A percentile compares a stretch with the other conserved stretches of the same genome.
These are phyloP conservation scores for Sanghuangporus weigelae DNA, from an alignment of 1,284 basidiomycete species.

Conservation along the genomic window DNA sequence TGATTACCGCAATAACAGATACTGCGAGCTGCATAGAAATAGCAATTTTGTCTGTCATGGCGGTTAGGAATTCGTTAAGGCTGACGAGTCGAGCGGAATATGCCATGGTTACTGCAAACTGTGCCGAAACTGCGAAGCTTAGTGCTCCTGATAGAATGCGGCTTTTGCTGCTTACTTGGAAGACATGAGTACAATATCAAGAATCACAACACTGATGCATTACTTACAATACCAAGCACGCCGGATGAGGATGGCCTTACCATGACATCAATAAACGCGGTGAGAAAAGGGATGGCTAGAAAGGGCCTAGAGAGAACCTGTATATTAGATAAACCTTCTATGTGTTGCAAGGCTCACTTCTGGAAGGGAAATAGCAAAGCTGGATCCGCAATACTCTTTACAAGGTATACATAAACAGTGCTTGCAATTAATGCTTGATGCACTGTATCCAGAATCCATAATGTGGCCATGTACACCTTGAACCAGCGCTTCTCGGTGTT, in stretches of 20 bases:
- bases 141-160: not conserved
- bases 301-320: not conserved
- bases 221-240: not conserved
- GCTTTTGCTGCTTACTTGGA: slow-evolving; percentile 4
- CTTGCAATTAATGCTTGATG: not conserved
- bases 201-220: not conserved
- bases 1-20: not conserved
- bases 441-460: not conserved
- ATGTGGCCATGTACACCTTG: not conserved
- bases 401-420: slow-evolving; percentile 2
- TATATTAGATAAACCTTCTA: not conserved
- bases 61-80: not conserved
- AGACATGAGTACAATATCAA: not conserved
- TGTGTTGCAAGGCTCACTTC: not conserved
- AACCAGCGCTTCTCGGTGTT: not conserved
- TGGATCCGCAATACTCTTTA: not conserved
- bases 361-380: not conserved
- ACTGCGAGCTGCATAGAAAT: not conserved
- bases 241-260: not conserved
- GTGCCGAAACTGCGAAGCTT: not conserved
- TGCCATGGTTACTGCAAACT: not conserved
- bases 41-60: not conserved
- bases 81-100: not conserved
- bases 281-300: not conserved
- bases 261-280: not conserved